Base-by-base conservation (phyloP, 257 asterid species). In the Thymus mandschuricus region DNA sequence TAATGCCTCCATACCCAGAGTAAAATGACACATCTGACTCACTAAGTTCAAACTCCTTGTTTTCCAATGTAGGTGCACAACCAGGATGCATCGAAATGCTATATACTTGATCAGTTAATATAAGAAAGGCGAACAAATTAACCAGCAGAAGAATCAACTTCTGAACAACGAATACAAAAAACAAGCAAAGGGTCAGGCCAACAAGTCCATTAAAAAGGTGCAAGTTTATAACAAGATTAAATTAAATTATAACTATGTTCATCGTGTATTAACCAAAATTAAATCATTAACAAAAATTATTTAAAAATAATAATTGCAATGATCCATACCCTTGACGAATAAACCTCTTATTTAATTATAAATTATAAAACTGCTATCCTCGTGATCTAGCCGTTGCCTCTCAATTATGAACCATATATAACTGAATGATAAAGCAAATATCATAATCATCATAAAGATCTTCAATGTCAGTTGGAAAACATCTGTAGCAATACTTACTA, bases 401-500 rank as follows among this genome's bases (percentile, higher is more conserved):
- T 44, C 31, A 35, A 45, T 56, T 60, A 77, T 38, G 54, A 66
- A 66, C 48, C 57, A 71, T 66, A 51, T 67, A 60, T 67, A 66
- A 46, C 38, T 8, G 30, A 60, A 50, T 49, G 55, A 49, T 58
- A 68, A 15, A 59, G 29, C 56, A 34, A 44, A 46, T 8, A 31
- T 11, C 59, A 56, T 58, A 64, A 40, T 52, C 60, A 76, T 51
- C 79, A 30, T 21, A 34, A 15, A 28, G 9, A 43, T 33, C 57
- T 9, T 48, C 44, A 75, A 46, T n/a, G n/a, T 45, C 57, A 41
- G 44, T 61, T 54, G 34, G 48, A 70, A 54, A 70, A 46, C 34
- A 41, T 60, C 49, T 30, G 58, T 34, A 61, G 61, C 60, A 34
- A 71, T 64, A 58, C 40, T 45, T 27, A 55, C n/a, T n/a, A n/a